Base-by-base conservation (phyloP, 1,139 yeast species). In the Eremothecium cymbalariae region DNA sequence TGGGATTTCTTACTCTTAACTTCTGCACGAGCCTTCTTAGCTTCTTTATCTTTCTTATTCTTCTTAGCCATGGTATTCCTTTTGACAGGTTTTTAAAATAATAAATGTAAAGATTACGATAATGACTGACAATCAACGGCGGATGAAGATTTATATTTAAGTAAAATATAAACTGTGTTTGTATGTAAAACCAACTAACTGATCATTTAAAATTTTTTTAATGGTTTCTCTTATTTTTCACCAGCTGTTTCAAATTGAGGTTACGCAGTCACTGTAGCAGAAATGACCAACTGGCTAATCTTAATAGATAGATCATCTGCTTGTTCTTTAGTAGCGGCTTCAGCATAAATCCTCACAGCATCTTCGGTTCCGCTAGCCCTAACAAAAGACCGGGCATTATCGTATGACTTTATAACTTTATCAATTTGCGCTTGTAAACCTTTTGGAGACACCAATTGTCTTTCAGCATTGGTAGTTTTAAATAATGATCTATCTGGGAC, bases 301-400 rank as follows among this genome's bases (percentile, higher is more conserved):
- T 65, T 65, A 15, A 62, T 51, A 1, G 83, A 78, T 42, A 77
- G 63, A 29, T 63, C 63, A 32, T 71, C 75, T 18, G 83, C 77
- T 29, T 67, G 68, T 17, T 63, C 60, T 27, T 53, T 52, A 1
- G 74, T 71, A 9, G 64, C 67, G 0, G 96, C 95, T 58, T 90
- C 99, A 1, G 96, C 94, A 49, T 90, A 90, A 7, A 90, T 84
- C 51, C 98, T 73, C 2, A 90, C 97, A 0, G 95, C 97, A 59
- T 93, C 94, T 58, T 90, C 99, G 2, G 99, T 90, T 12, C 98
- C 99, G 43, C 95, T 82, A 7, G 99, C 97, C 48, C 99, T 74
- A 3, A 90, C 97, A 60, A 90, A 90, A 2, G 94, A 78, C 53
- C 98, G 71, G 2, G 93, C 97, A 19, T 64, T 58, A 1, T 65